Base-by-base conservation (phyloP, 2,329 filamentous ascomycete genomes). In the Aureobasidium lini region DNA sequence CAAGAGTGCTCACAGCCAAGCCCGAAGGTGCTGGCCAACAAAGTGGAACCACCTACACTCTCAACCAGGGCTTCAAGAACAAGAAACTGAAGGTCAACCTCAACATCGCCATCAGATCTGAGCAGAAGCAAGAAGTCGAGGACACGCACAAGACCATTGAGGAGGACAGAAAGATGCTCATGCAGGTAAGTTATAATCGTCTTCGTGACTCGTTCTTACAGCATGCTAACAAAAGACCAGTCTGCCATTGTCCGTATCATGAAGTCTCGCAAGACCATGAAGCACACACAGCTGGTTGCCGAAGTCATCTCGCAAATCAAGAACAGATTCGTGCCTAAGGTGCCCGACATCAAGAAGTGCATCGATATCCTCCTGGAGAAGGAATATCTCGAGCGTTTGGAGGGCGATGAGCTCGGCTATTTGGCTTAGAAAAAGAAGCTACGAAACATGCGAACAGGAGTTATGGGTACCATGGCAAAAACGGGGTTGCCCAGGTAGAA, bases 91-190 rank as follows among this genome's bases (percentile, higher is more conserved):
- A 95, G 70, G 87, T 97, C 68, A 99, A 99, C 70, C 80, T 99
- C 57, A 99, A 99, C 74, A 87, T 97, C 58, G 88, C 86, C 60
- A 92, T 96, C 76, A 93, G 96, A 77, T 89, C 91, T 36, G 95
- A 99, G 76, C 87, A 93, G 70, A 97, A 96, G 81, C 89, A 94
- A 64, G 94, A 99, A 74, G 88, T 91, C 64, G 92, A 90, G 63
- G 94, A 99, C 71, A 99, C 94, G 6, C 95, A 97, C 80, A 99
- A 99, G 84, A 97, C 91, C 3, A 96, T 99, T 67, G 94, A 99
- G 77, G 94, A 99, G 75, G 94, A 99, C 73, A 84, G 94, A 63
- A 97, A 97, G 76, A 80, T 99, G 62, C 83, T 99, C 61, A 88
- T 97, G 71, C 94, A 99, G 86, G 93, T 96, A 82, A 74, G 87